Evolutionary conservation across 768 basidiomycete species (phyloP), one percentile per base, ranked within the genome.

Genomic region (Boletus vermiculosoides): DNA sequence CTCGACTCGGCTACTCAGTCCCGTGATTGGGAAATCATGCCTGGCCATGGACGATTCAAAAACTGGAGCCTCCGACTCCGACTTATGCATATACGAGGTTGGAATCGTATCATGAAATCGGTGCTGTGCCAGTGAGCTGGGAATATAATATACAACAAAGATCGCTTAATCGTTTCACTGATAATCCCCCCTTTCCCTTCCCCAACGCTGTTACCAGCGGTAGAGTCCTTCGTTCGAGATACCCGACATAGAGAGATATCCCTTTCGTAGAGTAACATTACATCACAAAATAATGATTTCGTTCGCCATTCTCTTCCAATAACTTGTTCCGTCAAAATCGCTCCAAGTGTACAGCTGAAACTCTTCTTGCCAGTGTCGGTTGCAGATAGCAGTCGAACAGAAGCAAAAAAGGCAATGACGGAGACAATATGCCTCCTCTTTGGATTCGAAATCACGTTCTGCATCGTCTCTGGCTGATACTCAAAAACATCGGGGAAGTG

Each of bases 41-140:
- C 50, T 63, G 50, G 45, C 52, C 55, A 42, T 45, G 53, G 50
- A 54, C 55, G 42, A 54, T 59, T 40, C 39, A 23, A 30, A 30
- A 33, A 47, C n/a, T 20, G 16, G n/a, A 16, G 12, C 56, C 23
- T 44, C 34, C 16, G 2, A 30, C 50, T 45, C 34, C 4, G 12
- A 31, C 12, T 31, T 15, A 5, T 16, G 8, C 8, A 10, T 22
- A 20, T 23, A 12, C n/a, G 28, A 41, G 10, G n/a, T n/a, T n/a
- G 42, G 40, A 54, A 50, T 55, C 50, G 23, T 55, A 46, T 49
- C 61, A 47, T 50, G 54, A 45, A 41, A 31, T 45, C 10, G 25
- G 50, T 47, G 10, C n/a, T n/a, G n/a, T n/a, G n/a, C n/a, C 40
- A 54, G 11, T 15, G n/a, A 46, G 16, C 15, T 15, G 36, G 55